Percentiles rank a stretch among this genome's conserved stretches.
phyloP scores from a whole-genome alignment of 352 stramenopile genomes.

The Thalassiosira mediterranea region DNA sequence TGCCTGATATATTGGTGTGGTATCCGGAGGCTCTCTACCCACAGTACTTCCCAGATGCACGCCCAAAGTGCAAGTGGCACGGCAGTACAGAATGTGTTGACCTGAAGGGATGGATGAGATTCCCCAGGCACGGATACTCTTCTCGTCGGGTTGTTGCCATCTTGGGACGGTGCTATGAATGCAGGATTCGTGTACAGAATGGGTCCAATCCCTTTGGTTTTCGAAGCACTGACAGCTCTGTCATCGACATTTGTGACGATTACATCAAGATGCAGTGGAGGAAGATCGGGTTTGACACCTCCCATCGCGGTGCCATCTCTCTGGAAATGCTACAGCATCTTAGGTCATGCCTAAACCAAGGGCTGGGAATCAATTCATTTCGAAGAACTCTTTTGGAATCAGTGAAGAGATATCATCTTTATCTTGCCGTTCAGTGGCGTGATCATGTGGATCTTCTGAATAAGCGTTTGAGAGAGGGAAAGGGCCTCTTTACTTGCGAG shows the following conservation, averaged over 20 bases:
- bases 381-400: too few species aligned
- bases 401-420: too few species aligned
- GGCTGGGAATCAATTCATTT: too few species aligned
- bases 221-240: conserved; percentile 1
- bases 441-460: too few species aligned
- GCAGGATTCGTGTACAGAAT: not conserved
- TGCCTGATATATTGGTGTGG: conserved; percentile 11
- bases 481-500: too few species aligned
- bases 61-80: conserved; percentile 12
- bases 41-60: conserved; percentile 1
- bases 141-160: conserved; percentile 1
- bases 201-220: not conserved
- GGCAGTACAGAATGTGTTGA: not conserved
- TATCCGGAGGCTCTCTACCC: conserved; percentile 5
- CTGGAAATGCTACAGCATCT: too few species aligned
- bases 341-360: too few species aligned
- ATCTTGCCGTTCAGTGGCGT: too few species aligned
- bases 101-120: conserved; percentile 4
- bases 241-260: conserved; percentile 7
- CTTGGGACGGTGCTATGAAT: conserved; percentile 5
- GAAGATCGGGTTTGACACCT: conserved; percentile 16
- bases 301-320: not conserved
- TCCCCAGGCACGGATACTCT: conserved; percentile 9
- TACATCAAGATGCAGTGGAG: conserved; percentile 9
- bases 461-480: too few species aligned